Evolutionary conservation across 345 rosid species (phyloP), one percentile per base, ranked within the genome.

Genomic region (Brassica rapa): DNA sequence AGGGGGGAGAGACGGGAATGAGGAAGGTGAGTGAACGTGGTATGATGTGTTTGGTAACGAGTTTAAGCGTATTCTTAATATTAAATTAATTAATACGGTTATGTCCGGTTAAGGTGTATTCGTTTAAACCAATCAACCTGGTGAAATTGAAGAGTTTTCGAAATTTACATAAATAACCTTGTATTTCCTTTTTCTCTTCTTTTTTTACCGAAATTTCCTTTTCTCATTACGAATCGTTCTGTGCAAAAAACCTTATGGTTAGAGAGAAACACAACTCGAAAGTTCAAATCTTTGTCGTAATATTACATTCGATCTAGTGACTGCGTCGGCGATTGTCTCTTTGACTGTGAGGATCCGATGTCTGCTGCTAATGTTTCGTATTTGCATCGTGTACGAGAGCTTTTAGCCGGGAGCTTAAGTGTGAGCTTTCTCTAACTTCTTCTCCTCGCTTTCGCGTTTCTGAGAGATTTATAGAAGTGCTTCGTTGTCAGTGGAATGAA

Each of bases 371-470:
- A 80, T 73, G 56, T n/a, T 61, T 79, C 86, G 15, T 74, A 66
- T 33, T 8, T 74, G 59, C 77, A 30, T 37, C 86, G 85, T 60
- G 87, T 90, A 30, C 87, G 37, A 56, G 81, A 88, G 37, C 56
- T 63, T 70, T 77, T 93, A 73, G 68, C 83, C 29, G 81, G 83
- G 65, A 81, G 83, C 70, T 81, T 84, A 69, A 78, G 64, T 72
- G 97, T 89, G 82, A 81, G 82, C 49, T 30, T 30, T 71, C 71
- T 41, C 57, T 37, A 33, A 29, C 70, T 66, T 30, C 62, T 23
- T 72, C 61, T 75, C 65, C 7, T 70, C 1, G 11, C 10, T 16
- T 16, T 32, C 3, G 9, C 15, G 16, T n/a, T 16, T 12, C 57
- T 39, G 55, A 53, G 61, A 12, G 4, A 11, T 43, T 43, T 12